phyloP scores from a whole-genome alignment of 2,329 filamentous ascomycete species.

The Colletotrichum sidae region DNA sequence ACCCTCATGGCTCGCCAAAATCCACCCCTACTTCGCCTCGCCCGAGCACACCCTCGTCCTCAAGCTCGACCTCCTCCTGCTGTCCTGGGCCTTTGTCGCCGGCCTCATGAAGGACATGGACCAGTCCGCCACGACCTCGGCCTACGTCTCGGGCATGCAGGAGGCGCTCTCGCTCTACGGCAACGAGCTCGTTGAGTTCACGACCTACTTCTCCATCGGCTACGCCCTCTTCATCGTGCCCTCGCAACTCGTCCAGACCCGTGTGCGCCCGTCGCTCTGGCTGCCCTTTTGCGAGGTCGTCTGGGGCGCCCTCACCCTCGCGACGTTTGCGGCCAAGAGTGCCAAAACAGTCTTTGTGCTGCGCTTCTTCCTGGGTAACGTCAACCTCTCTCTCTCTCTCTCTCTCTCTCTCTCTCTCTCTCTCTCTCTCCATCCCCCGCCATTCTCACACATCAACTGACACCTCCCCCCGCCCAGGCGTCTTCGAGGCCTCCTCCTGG shows the following conservation, averaged over 20 bases:
- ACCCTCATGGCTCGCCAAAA: constrained; percentile 14
- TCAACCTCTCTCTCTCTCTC: too few relatives aligned
- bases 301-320: constrained; percentile 40
- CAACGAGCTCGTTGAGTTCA: constrained; percentile 43
- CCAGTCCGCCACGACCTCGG: constrained; percentile 51
- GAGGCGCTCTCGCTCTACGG: constrained; percentile 48
- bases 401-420: too few relatives aligned
- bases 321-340: constrained; percentile 44
- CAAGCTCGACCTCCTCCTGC: constrained; percentile 49
- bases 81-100: constrained; percentile 49
- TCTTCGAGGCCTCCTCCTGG: constrained; percentile 48
- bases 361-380: constrained; percentile 47
- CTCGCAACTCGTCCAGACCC: constrained; percentile 44
- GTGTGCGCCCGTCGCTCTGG: constrained; percentile 39
- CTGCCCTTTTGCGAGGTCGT: constrained; percentile 52
- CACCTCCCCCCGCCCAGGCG: constrained; percentile 19
- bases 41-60: constrained; percentile 48
- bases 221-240: constrained; percentile 43
- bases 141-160: constrained; percentile 55
- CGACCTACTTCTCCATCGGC: constrained; percentile 40
- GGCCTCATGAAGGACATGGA: constrained; percentile 44
- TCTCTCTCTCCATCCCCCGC: too few relatives aligned
- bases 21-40: constrained; percentile 44
- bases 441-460: too few relatives aligned
- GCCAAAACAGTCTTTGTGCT: constrained; percentile 48